These are phyloP conservation scores for Coleophoma crateriformis DNA, from an alignment of 2,329 filamentous ascomycete genomes.

Conservation along the genomic window DNA sequence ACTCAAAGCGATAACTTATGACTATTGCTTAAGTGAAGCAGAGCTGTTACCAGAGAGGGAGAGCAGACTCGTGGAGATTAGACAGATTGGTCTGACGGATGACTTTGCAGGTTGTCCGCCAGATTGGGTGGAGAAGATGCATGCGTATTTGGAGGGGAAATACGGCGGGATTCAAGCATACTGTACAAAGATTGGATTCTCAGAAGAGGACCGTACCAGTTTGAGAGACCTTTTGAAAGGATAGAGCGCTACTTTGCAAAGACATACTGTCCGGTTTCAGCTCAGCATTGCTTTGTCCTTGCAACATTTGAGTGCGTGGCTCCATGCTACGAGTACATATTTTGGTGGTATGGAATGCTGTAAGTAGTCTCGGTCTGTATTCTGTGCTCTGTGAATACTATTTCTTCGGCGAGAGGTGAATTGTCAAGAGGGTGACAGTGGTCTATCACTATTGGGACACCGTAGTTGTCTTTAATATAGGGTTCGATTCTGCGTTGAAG, in stretches of 20 bases:
- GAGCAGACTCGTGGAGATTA: constrained; percentile 62
- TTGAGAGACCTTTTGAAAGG: constrained; percentile 8
- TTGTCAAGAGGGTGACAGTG: too few species aligned
- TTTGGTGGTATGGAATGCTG: too few species aligned
- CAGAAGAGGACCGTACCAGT: constrained; percentile 20
- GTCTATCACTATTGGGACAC: too few species aligned
- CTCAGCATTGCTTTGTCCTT: too few species aligned
- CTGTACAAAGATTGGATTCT: constrained; percentile 57
- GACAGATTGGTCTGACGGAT: constrained; percentile 64
- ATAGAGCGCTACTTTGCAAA: background rate
- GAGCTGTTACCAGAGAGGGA: constrained; percentile 57
- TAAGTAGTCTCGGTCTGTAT: too few species aligned
- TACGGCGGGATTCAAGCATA: constrained; percentile 67
- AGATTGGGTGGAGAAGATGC: constrained; percentile 57
- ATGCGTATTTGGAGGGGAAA: constrained; percentile 48
- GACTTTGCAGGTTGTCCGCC: constrained; percentile 64
- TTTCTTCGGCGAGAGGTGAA: too few species aligned
- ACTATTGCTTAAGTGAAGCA: constrained; percentile 64
- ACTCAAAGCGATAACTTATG: constrained; percentile 55
- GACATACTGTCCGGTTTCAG: too few species aligned
- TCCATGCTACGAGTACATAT: too few species aligned
- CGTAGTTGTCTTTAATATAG: too few species aligned
- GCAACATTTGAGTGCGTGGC: too few species aligned
- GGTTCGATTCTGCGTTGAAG: too few species aligned
- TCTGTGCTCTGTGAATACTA: too few species aligned